Conservation (phyloP, 2,329 filamentous ascomycete genomes). For the Talaromyces sp. region DNA sequence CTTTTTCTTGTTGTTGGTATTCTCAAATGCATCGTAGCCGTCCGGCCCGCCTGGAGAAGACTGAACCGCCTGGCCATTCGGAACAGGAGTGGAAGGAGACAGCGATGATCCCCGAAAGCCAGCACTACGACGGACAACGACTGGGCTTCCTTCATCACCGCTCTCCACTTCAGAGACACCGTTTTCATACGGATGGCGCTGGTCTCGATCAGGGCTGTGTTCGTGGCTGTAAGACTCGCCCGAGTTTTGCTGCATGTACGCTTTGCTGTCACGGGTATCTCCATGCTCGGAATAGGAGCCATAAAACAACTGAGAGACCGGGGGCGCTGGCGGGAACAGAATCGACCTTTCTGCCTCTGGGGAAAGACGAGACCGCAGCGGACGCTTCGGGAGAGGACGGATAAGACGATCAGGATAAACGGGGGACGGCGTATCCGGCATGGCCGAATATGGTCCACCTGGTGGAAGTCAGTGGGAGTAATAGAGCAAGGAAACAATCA, state of each 20-base stretch:
- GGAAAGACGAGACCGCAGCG: constrained; percentile 79
- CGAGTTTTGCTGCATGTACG: constrained; percentile 39
- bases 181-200: constrained; percentile 46
- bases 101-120: constrained; percentile 33
- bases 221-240: constrained; percentile 31
- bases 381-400: constrained; percentile 81
- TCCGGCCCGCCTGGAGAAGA: constrained; percentile 70
- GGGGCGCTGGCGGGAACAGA: constrained; percentile 69
- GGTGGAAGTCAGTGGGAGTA: constrained; percentile 34
- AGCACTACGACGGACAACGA: constrained; percentile 36
- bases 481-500: constrained; percentile 17
- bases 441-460: constrained; percentile 46
- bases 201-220: constrained; percentile 30
- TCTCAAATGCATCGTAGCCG: constrained; percentile 95
- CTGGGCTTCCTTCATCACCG: constrained; percentile 53
- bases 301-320: constrained; percentile 68
- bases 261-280: constrained; percentile 43
- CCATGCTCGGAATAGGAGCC: constrained; percentile 58
- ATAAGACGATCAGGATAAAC: constrained; percentile 88
- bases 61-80: constrained; percentile 30
- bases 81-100: constrained; percentile 24
- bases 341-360: constrained; percentile 78
- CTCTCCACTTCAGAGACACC: constrained; percentile 51
- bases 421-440: constrained; percentile 67
- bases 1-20: constrained; percentile 99